Evolutionary conservation across 1,284 basidiomycete genomes (phyloP).

Genomic region (Hymenochaete sp.): DNA sequence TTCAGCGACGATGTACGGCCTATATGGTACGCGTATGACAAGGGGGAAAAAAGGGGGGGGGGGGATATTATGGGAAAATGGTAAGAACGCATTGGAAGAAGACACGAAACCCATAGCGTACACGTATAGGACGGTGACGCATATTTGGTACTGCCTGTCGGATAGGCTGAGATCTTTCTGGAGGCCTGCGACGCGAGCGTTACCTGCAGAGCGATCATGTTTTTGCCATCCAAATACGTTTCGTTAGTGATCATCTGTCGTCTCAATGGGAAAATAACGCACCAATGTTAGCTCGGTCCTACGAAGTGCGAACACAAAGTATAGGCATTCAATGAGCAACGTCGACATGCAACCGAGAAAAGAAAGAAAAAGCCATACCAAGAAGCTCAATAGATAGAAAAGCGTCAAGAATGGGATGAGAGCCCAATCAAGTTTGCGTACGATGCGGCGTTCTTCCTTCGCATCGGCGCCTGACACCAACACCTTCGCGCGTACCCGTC

Average conservation of each 20-base stretch:
- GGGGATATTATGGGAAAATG: constrained; percentile 10
- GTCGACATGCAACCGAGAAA: background rate
- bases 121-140: constrained; percentile 45
- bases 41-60: constrained; percentile 12
- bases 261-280: background rate
- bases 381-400: constrained; percentile 42
- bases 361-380: constrained; percentile 30
- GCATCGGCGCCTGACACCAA: constrained; percentile 10
- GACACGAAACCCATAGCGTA: too few species aligned
- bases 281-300: constrained; percentile 39
- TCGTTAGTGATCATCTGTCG: background rate
- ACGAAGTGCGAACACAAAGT: background rate
- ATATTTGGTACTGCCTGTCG: constrained; percentile 44
- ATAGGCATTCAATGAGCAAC: background rate
- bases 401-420: constrained; percentile 41
- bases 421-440: constrained; percentile 37
- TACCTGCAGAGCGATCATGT: too few species aligned
- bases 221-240: too few species aligned
- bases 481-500: constrained; percentile 1
- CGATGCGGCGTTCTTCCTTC: constrained; percentile 14
- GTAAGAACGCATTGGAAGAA: constrained; percentile 7
- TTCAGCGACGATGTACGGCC: constrained; percentile 52
- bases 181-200: constrained; percentile 52
- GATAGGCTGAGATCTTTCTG: constrained; percentile 44
- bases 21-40: constrained; percentile 19